These are phyloP conservation scores for Cytospora chrysosperma DNA, from an alignment of 2,329 filamentous ascomycete species.

Conservation along the genomic window DNA sequence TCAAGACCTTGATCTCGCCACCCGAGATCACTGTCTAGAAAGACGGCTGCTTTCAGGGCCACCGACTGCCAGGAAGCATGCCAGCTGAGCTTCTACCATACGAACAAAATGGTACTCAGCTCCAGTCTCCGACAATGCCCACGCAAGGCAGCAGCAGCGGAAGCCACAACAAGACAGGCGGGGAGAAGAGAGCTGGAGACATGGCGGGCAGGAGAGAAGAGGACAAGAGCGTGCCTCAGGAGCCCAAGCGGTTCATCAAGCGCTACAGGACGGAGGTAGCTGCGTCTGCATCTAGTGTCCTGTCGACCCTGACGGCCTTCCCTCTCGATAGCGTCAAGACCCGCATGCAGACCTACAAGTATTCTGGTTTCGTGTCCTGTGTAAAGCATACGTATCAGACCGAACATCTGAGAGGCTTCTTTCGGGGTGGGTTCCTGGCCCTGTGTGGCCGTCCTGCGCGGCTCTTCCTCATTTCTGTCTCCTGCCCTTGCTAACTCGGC, in stretches of 20 bases:
- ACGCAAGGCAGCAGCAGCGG: constrained; percentile 29
- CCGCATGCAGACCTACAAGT: constrained; percentile 84
- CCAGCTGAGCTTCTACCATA: constrained; percentile 40
- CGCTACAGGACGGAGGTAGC: constrained; percentile 78
- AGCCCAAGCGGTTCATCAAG: constrained; percentile 58
- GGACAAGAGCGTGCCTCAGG: constrained; percentile 32
- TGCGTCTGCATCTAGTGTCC: constrained; percentile 72
- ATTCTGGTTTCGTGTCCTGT: constrained; percentile 71
- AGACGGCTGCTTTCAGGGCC: constrained; percentile 39
- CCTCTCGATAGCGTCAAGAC: constrained; percentile 88
- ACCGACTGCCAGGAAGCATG: constrained; percentile 35
- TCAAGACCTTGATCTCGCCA: constrained; percentile 55
- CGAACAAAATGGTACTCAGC: constrained; percentile 44
- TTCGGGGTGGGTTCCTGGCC: constrained; percentile 60
- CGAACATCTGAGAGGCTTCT: constrained; percentile 75
- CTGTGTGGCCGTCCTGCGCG: background rate
- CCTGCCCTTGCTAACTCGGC: background rate
- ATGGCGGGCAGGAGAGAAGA: constrained; percentile 14
- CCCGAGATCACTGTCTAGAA: constrained; percentile 48
- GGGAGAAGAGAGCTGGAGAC: constrained; percentile 18
- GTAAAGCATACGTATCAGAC: constrained; percentile 71
- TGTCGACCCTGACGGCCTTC: constrained; percentile 79
- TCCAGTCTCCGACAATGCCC: constrained; percentile 45
- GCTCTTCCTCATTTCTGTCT: background rate
- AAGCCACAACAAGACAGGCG: constrained; percentile 23